Evolutionary conservation across 805 yeast genomes (phyloP).

Genomic region (Candida glaebosa): DNA sequence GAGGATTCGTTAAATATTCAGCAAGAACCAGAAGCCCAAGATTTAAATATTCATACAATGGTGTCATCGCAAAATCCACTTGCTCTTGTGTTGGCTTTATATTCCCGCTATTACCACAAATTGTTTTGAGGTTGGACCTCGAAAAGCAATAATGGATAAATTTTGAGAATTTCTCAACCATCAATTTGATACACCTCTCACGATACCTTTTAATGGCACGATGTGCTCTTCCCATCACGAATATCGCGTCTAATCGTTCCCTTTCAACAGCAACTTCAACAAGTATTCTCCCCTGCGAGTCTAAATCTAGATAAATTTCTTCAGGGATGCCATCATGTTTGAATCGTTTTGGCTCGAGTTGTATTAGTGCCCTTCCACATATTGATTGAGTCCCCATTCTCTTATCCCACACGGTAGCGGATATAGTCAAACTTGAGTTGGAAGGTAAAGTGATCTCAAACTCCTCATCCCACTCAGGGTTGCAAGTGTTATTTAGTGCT

Average conservation of each 20-base stretch:
- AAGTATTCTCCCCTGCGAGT: constrained; percentile 64
- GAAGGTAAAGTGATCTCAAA: constrained; percentile 54
- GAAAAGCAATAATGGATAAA: constrained; percentile 60
- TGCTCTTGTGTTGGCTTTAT: constrained; percentile 42
- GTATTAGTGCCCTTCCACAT: constrained; percentile 61
- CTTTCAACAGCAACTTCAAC: constrained; percentile 73
- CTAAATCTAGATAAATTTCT: constrained; percentile 55
- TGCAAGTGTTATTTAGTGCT: constrained; percentile 52
- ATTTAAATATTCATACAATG: constrained; percentile 72
- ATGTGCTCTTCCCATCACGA: constrained; percentile 73
- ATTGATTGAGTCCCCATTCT: constrained; percentile 52
- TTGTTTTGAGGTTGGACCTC: constrained; percentile 49
- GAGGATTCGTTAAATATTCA: constrained; percentile 49
- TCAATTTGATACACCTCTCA: constrained; percentile 61
- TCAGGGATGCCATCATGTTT: constrained; percentile 67
- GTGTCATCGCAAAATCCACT: constrained; percentile 63
- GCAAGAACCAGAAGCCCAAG: constrained; percentile 65
- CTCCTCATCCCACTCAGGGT: constrained; percentile 87
- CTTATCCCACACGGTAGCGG: constrained; percentile 72
- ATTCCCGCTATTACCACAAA: constrained; percentile 51
- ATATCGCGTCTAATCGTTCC: constrained; percentile 77
- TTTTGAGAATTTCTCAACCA: constrained; percentile 70
- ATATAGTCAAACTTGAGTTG: constrained; percentile 42
- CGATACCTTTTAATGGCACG: constrained; percentile 60
- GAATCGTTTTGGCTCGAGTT: constrained; percentile 59